These are phyloP conservation scores for Suillus clintonianus DNA, from an alignment of 768 basidiomycete genomes.

Conservation along the genomic window DNA sequence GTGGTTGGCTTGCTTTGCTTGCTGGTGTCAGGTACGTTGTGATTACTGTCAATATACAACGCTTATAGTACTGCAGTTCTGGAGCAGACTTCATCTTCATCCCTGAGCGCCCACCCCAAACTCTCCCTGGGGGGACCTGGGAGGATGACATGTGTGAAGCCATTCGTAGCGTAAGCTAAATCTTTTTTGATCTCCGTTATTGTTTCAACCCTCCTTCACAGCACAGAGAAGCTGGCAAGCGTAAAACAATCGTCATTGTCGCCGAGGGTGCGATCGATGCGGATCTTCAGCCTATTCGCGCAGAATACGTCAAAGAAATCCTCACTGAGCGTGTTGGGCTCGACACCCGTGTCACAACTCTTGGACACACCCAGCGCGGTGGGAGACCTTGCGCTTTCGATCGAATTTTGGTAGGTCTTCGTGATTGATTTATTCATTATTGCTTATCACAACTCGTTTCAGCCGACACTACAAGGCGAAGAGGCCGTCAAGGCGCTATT, in stretches of 20 bases:
- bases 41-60: not conserved
- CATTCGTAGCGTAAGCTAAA: constrained; percentile 66
- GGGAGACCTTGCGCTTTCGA: constrained; percentile 93
- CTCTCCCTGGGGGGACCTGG: constrained; percentile 60
- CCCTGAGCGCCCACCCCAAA: constrained; percentile 84
- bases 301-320: constrained; percentile 89
- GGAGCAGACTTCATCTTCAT: constrained; percentile 99
- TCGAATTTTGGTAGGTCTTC: constrained; percentile 73
- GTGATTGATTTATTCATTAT: not conserved
- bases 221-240: constrained; percentile 92
- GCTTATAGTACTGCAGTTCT: constrained; percentile 45
- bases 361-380: constrained; percentile 96
- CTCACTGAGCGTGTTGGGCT: constrained; percentile 84
- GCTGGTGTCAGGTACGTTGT: constrained; percentile 81
- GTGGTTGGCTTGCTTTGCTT: constrained; percentile 96
- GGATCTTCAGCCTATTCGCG: constrained; percentile 87
- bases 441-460: constrained; percentile 4
- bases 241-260: constrained; percentile 98
- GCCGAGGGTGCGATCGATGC: constrained; percentile 94
- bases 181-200: not conserved
- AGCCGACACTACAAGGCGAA: constrained; percentile 96
- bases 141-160: constrained; percentile 89
- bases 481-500: constrained; percentile 90
- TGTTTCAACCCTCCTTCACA: constrained; percentile 30
- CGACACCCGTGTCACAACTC: constrained; percentile 94